phyloP scores from a whole-genome alignment of 2,329 filamentous ascomycete species.

The Pseudogymnoascus sp. region DNA sequence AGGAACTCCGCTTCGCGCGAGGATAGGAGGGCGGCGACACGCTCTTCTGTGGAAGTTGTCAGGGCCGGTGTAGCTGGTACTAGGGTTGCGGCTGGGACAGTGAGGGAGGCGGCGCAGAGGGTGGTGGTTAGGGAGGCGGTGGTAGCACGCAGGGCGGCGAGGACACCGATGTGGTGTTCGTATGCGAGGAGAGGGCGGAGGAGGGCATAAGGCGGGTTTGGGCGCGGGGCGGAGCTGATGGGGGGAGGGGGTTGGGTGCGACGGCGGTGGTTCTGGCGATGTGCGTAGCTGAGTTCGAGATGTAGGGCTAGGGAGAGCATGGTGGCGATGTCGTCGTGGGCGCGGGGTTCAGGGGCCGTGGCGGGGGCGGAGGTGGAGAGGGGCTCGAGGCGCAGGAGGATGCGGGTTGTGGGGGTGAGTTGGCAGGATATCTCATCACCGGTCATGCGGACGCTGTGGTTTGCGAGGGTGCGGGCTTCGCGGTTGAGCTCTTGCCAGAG shows the following conservation, averaged over 20 bases:
- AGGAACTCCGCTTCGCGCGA: slow-evolving; percentile 35
- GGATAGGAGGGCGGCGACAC: slow-evolving; percentile 33
- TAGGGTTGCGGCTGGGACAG: slow-evolving; percentile 16
- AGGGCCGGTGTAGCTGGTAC: slow-evolving; percentile 16
- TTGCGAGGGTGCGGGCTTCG: slow-evolving; percentile 66
- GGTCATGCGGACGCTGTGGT: slow-evolving; percentile 59
- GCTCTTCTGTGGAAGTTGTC: slow-evolving; percentile 27
- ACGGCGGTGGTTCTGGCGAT: slow-evolving; percentile 63
- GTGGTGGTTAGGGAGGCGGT: slow-evolving; percentile 18
- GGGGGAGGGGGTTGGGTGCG: slow-evolving; percentile 57
- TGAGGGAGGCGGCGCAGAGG: slow-evolving; percentile 19
- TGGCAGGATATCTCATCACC: slow-evolving; percentile 49
- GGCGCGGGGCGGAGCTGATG: slow-evolving; percentile 37
- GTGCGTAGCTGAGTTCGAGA: slow-evolving; percentile 69
- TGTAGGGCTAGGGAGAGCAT: slow-evolving; percentile 59
- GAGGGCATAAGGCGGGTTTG: slow-evolving; percentile 42
- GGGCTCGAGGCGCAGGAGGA: slow-evolving; percentile 60
- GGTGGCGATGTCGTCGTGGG: slow-evolving; percentile 51
- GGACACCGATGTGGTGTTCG: slow-evolving; percentile 21
- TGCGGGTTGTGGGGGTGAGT: slow-evolving; percentile 42
- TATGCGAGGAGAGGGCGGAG: slow-evolving; percentile 43
- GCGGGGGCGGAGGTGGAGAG: slow-evolving; percentile 38
- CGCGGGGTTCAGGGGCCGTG: slow-evolving; percentile 25
- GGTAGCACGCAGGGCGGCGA: slow-evolving; percentile 17
- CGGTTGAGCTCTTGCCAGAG: slow-evolving; percentile 82